Evolutionary conservation across 495 filamentous ascomycete genomes (phyloP), one percentile per base, ranked within the genome.

Genomic region (Lasiosphaeria ovina): DNA sequence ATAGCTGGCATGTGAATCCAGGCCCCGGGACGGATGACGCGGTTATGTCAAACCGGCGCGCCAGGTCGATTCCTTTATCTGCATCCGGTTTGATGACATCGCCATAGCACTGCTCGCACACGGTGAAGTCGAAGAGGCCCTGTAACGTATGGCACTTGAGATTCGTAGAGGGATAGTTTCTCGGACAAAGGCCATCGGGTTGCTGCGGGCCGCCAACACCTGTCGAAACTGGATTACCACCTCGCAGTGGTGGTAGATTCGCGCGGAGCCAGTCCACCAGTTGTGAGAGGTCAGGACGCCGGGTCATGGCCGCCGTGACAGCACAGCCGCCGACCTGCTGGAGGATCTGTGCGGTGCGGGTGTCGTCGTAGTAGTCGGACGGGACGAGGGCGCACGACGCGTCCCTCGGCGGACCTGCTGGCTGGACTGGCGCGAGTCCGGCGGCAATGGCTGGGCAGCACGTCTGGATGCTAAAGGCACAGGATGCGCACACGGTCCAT

Each of bases 111-210:
- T 56, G 45, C 57, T 60, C 62, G 42, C 57, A 64, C 1, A 57
- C 62, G 0, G 62, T 57, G 11, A 64, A 57, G 16, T 64, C 54
- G 7, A 53, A 48, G 1, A 64, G 40, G 0, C 53, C 47, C 31
- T 51, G 62, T 57, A 64, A 60, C 35, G 57, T 64, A 17, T 60
- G 48, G 31, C 62, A 64, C 53, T 49, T 54, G 45, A 48, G 38
- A 6, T 45, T 50, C 0, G 57, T 56, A 5, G 35, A 58, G 0
- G 47, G 56, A 12, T 14, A 42, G 17, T 55, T 52, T n/a, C 51
- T 54, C 3, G 61, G 61, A 12, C 61, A 63, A 12, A 59, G 33
- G 9, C 44, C 52, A 9, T 35, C 49, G 11, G 51, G 32, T 7
- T 6, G 57, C 14, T 48, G 57, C 0, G 17, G 49, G 33, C 12